Conservation (phyloP, 2,329 filamentous ascomycete species). For the Pseudopithomyces maydicus region DNA sequence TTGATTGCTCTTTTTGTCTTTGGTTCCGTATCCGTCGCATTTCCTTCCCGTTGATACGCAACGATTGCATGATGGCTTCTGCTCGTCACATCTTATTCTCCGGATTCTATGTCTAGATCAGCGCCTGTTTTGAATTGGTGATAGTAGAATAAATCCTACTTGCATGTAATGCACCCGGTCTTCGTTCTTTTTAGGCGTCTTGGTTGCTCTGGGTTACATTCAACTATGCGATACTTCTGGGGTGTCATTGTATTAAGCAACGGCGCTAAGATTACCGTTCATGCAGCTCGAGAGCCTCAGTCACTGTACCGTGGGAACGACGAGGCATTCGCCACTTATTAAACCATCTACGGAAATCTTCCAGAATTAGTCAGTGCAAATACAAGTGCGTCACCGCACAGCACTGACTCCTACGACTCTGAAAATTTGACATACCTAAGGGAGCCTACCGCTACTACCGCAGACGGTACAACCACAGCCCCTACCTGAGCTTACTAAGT, state of each 20-base stretch:
- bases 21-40: slow-evolving; percentile 3
- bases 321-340: not conserved
- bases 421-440: not conserved
- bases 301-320: not conserved
- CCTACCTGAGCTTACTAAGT: not conserved
- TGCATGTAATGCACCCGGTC: slow-evolving; percentile 8
- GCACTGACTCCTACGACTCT: not conserved
- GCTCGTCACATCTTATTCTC: slow-evolving; percentile 5
- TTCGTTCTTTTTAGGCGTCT: not conserved
- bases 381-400: not conserved
- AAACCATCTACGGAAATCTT: not conserved
- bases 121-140: not conserved
- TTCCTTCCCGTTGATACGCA: slow-evolving; percentile 3
- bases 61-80: slow-evolving; percentile 5
- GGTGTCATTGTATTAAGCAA: not conserved
- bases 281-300: not conserved
- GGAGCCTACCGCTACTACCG: not conserved
- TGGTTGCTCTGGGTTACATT: slow-evolving; percentile 2
- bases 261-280: not conserved
- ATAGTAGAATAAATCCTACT: not conserved
- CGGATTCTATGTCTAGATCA: not conserved
- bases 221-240: not conserved
- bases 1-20: not conserved
- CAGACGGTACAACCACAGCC: not conserved
- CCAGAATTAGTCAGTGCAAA: not conserved